Percentiles rank a stretch among this genome's conserved stretches.
These are phyloP conservation scores for Sequoiadendron giganteum DNA, from an alignment of 75 land plant genomes.

Conservation along the genomic window DNA sequence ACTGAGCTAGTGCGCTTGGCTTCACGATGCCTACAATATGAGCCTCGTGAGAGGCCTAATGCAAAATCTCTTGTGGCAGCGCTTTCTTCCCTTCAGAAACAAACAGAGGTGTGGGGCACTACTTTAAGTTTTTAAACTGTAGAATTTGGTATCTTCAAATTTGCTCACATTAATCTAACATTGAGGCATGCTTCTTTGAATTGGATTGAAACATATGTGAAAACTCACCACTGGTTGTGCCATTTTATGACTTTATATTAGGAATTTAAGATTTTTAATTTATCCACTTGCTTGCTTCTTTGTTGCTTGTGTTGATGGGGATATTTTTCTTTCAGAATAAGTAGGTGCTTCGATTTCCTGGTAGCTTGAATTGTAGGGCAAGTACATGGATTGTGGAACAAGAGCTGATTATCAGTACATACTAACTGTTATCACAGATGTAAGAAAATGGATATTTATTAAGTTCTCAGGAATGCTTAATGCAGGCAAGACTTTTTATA, in stretches of 20 bases:
- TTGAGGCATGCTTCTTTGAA: neutral
- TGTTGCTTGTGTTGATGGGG: neutral
- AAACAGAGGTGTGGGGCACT: conserved; percentile 40
- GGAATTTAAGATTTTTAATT: neutral
- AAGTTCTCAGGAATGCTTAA: neutral
- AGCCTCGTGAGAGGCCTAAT: conserved; percentile 70
- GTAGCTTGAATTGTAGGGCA: neutral
- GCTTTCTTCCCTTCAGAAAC: conserved; percentile 55
- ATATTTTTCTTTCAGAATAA: neutral
- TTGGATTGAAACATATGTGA: neutral
- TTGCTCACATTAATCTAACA: neutral
- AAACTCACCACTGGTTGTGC: neutral
- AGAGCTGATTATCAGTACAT: neutral
- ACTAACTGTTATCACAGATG: neutral
- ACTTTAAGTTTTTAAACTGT: neutral
- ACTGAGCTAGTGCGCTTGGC: conserved; percentile 72
- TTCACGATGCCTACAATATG: conserved; percentile 68
- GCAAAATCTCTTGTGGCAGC: conserved; percentile 51
- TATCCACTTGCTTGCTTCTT: neutral
- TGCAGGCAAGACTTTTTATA: neutral
- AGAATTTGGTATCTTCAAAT: neutral
- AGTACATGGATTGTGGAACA: neutral
- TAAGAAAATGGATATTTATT: neutral
- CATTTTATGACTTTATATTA: neutral
- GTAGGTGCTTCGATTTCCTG: neutral